Evolutionary conservation across 2,329 filamentous ascomycete species (phyloP).

Genomic region (Huntiella abstrusa): DNA sequence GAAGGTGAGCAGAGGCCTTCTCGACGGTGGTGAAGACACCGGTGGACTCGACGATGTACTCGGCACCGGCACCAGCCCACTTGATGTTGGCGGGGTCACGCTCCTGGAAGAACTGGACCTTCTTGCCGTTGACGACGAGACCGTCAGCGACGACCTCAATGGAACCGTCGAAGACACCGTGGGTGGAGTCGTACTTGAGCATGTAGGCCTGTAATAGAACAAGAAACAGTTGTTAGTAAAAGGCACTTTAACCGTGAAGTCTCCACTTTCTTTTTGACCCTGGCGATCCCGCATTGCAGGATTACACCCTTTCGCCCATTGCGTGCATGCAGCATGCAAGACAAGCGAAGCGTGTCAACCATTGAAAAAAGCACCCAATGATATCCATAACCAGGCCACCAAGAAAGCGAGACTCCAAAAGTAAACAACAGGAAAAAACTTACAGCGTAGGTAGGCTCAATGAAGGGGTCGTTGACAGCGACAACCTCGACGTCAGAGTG

Average conservation of each 20-base stretch:
- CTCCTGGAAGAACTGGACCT: slow-evolving; percentile 21
- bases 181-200: slow-evolving; percentile 98
- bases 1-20: slow-evolving; percentile 85
- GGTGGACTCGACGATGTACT: slow-evolving; percentile 49
- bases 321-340: too few species aligned
- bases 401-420: background rate
- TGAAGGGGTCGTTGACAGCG: slow-evolving; percentile 98
- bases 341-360: background rate
- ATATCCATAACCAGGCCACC: too few species aligned
- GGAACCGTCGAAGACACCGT: slow-evolving; percentile 90
- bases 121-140: slow-evolving; percentile 86
- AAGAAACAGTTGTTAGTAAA: slow-evolving; percentile 6
- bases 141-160: slow-evolving; percentile 52
- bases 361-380: background rate
- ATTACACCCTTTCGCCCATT: too few species aligned
- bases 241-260: too few species aligned
- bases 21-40: slow-evolving; percentile 86
- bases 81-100: slow-evolving; percentile 56
- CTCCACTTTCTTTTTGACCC: too few species aligned
- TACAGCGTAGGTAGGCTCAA: slow-evolving; percentile 93
- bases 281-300: too few species aligned
- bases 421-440: slow-evolving; percentile 28
- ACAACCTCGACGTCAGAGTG: slow-evolving; percentile 79
- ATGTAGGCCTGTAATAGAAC: slow-evolving; percentile 61
- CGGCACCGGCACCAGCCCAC: slow-evolving; percentile 71